These are phyloP conservation scores for Chaetoceros muelleri DNA, from an alignment of 108 stramenopile genomes.

Conservation along the genomic window DNA sequence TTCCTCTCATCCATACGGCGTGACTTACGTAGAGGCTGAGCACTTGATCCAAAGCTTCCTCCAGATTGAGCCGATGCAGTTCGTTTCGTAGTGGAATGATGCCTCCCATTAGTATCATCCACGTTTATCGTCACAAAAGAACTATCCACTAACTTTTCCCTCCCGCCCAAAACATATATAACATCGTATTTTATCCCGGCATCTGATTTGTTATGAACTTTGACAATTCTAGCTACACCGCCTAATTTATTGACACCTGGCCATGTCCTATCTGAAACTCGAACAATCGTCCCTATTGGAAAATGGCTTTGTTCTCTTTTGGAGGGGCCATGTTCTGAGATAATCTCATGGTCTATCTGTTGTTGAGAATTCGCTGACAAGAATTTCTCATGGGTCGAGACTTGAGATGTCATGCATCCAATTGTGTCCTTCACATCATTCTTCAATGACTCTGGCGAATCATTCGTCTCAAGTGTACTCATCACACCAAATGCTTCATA, in stretches of 20 bases:
- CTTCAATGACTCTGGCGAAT: too few species aligned
- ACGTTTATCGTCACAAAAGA: conserved; percentile 36
- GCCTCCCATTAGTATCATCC: neutral
- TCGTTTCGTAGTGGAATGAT: neutral
- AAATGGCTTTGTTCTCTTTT: conserved; percentile 5
- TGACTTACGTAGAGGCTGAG: conserved; percentile 4
- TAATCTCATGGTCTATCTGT: conserved; percentile 1
- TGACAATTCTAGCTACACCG: conserved; percentile 57
- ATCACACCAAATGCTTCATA: neutral
- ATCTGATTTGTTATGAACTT: conserved; percentile 24
- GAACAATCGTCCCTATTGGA: conserved; percentile 48
- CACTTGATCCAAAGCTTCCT: too few species aligned
- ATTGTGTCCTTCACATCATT: neutral
- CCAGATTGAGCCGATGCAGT: neutral
- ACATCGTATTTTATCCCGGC: conserved; percentile 48
- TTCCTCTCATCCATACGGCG: conserved; percentile 5
- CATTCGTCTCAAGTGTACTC: neutral
- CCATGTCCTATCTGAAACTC: conserved; percentile 71
- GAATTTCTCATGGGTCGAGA: neutral
- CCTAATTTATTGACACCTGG: conserved; percentile 84
- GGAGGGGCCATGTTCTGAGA: neutral
- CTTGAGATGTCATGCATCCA: neutral
- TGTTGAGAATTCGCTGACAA: neutral
- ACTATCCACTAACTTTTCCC: conserved; percentile 56
- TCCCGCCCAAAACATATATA: conserved; percentile 65